Conservation (phyloP, 2,329 filamentous ascomycete genomes). For the Talaromyces atroroseus region DNA sequence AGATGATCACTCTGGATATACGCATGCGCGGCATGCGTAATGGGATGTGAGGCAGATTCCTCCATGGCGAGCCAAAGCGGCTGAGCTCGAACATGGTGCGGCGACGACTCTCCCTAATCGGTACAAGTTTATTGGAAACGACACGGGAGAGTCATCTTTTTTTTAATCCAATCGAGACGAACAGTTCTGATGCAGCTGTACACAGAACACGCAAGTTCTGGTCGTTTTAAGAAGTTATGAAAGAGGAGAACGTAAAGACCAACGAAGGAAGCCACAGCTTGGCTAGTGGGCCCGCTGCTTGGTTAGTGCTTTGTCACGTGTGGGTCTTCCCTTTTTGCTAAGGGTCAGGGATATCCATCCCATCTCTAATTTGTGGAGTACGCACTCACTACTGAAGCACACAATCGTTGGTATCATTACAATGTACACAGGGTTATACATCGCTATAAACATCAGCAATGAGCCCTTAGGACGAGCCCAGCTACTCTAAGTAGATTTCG, state of each 20-base stretch:
- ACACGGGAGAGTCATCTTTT: background rate
- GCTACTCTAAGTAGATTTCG: slow-evolving; percentile 49
- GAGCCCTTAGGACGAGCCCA: no score
- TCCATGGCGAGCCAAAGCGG: background rate
- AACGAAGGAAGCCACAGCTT: background rate
- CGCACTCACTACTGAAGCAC: background rate
- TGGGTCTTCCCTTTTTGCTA: background rate
- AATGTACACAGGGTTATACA: background rate
- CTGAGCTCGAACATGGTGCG: background rate
- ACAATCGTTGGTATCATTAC: background rate
- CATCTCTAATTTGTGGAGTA: background rate
- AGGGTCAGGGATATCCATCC: no score
- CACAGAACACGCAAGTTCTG: background rate
- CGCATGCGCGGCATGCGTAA: slow-evolving; percentile 8
- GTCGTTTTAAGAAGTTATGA: background rate
- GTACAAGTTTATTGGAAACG: background rate
- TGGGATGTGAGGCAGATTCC: slow-evolving; percentile 1
- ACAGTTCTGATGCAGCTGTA: background rate
- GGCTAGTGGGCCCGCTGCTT: background rate
- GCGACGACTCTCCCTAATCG: background rate
- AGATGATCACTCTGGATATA: slow-evolving; percentile 4
- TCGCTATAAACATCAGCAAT: background rate
- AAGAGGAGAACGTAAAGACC: background rate
- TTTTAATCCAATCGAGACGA: background rate
- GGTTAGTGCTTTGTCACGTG: slow-evolving; percentile 5